phyloP scores from a whole-genome alignment of 78 protist genomes.

The Dictyostelium purpureum region DNA sequence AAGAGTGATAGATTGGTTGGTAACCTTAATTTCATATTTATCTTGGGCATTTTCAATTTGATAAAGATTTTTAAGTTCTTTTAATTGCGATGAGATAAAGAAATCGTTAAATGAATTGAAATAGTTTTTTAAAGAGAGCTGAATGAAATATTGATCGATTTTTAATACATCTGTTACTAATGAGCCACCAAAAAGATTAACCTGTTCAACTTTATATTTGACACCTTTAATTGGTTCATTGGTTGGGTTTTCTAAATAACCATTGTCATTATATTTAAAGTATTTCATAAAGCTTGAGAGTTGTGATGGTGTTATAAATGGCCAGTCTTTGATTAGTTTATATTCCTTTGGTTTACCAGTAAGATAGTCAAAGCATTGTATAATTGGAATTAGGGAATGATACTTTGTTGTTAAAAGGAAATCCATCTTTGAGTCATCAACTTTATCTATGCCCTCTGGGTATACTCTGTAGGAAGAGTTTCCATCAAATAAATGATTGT shows the following conservation, averaged over 20 bases:
- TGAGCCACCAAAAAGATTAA: neutral
- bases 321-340: neutral
- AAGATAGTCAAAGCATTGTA: neutral
- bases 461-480: neutral
- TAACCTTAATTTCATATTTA: neutral
- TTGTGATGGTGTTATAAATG: neutral
- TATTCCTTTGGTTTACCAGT: conserved; percentile 7
- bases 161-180: neutral
- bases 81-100: neutral
- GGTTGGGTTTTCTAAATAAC: neutral
- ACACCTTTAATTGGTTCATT: neutral
- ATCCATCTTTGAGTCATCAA: neutral
- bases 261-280: conserved; percentile 17
- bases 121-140: neutral
- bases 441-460: neutral
- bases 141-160: neutral
- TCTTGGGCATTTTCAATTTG: neutral
- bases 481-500: conserved; percentile 1
- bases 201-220: neutral
- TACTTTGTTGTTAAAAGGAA: neutral
- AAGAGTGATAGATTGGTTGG: neutral
- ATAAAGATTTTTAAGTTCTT: neutral
- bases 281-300: neutral
- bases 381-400: neutral
- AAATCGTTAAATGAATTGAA: neutral